Conservation (phyloP, 495 filamentous ascomycete species). For the Tirmania nivea region DNA sequence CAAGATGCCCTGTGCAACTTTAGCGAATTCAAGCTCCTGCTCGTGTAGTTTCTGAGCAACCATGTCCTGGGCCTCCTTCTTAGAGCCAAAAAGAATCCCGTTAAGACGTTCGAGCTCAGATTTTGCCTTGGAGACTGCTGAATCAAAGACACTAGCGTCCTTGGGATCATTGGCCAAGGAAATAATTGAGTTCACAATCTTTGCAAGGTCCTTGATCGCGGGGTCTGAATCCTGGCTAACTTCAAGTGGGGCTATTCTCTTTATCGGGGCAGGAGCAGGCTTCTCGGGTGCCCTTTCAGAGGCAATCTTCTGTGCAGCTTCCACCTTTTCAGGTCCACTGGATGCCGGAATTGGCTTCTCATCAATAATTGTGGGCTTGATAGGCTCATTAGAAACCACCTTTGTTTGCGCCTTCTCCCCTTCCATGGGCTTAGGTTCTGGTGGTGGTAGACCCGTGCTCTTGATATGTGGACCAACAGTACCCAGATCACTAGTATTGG, state of each 20-base stretch:
- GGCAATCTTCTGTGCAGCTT: constrained; percentile 23
- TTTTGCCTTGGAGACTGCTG: constrained; percentile 63
- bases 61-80: constrained; percentile 38
- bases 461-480: constrained; percentile 13
- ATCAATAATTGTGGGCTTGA: constrained; percentile 19
- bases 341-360: constrained; percentile 13
- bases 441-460: constrained; percentile 1
- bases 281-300: constrained; percentile 21
- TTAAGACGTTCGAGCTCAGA: constrained; percentile 55
- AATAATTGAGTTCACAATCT: constrained; percentile 88
- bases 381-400: constrained; percentile 14
- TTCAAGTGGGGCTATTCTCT: constrained; percentile 22
- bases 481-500: constrained; percentile 11
- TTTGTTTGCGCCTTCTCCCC: constrained; percentile 17
- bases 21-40: constrained; percentile 46
- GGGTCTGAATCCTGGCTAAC: constrained; percentile 57
- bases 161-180: constrained; percentile 72
- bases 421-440: constrained; percentile 1
- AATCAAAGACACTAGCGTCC: constrained; percentile 44
- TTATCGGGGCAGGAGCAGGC: background rate
- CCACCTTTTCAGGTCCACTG: constrained; percentile 7
- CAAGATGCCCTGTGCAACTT: constrained; percentile 56
- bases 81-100: constrained; percentile 48
- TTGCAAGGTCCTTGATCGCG: constrained; percentile 79
- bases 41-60: constrained; percentile 54